These are phyloP conservation scores for Botryotinia calthae DNA, from an alignment of 2,329 filamentous ascomycete genomes.

Conservation along the genomic window DNA sequence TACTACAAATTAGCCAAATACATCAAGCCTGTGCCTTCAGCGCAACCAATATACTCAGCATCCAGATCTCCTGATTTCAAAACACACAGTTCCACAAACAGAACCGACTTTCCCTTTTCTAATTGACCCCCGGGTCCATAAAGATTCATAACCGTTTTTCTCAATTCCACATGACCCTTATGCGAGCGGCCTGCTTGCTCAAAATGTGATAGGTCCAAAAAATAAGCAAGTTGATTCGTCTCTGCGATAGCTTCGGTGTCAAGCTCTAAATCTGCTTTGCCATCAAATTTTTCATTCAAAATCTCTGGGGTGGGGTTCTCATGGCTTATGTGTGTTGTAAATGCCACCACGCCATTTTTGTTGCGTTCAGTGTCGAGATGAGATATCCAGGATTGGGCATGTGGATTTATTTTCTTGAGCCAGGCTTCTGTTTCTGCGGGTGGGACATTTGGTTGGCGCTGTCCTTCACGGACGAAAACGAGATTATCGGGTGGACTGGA, in stretches of 20 bases:
- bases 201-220: constrained; percentile 29
- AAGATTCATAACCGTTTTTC: constrained; percentile 24
- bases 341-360: constrained; percentile 24
- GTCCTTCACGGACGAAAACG: constrained; percentile 26
- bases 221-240: constrained; percentile 28
- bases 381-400: constrained; percentile 25
- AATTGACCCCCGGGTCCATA: constrained; percentile 26
- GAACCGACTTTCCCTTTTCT: constrained; percentile 20
- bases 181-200: constrained; percentile 26
- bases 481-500: constrained; percentile 27
- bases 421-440: constrained; percentile 25
- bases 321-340: constrained; percentile 25
- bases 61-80: constrained; percentile 34
- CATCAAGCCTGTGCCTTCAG: constrained; percentile 39
- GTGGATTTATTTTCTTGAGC: constrained; percentile 23
- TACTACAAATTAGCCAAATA: constrained; percentile 34
- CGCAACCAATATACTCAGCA: constrained; percentile 29
- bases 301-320: constrained; percentile 21
- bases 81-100: constrained; percentile 27
- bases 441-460: constrained; percentile 22
- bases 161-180: constrained; percentile 23
- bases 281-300: not conserved
- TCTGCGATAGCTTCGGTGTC: constrained; percentile 19
- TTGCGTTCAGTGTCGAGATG: constrained; percentile 24
- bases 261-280: not conserved